Base-by-base conservation (phyloP, 441 rosid species). In the Gossypium davidsonii region DNA sequence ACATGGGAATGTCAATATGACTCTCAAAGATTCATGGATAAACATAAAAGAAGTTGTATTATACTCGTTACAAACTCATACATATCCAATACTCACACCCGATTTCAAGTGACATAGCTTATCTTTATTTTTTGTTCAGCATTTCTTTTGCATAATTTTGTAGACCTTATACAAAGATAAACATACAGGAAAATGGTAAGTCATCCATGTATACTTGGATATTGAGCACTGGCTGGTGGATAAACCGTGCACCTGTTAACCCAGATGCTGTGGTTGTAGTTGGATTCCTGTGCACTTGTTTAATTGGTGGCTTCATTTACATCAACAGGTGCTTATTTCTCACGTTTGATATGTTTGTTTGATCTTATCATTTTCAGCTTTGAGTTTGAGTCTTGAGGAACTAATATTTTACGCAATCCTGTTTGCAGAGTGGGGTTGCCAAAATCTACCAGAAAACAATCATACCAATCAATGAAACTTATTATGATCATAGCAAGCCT, bases 191-290 rank as follows among this genome's bases (percentile, higher is more conserved):
- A 79, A 83, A 89, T 58, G 93, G 93, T 2, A 85, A 81, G 26
- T 85, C 90, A 14, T 62, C 84, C 12, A 79, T 81, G 83, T 89
- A 85, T 76, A 77, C 83, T 39, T 89, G 93, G 91, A 83, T 89
- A 73, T 76, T 89, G 76, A 84, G 89, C 84, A 89, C 91, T 8
- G 91, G 93, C 15, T 89, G 93, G 93, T 89, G 91, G 93, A 79
- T 83, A 74, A 70, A 72, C 64, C 81, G 81, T n/a, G 90, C 93
- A 44, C 85, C 87, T 17, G 73, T 85, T 76, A 89, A 87, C 79
- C 86, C 85, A 37, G 91, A 89, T 74, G 85, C 90, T 67, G 91
- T 85, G 42, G 2, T 83, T n/a, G 85, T 89, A 11, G 79, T 82
- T n/a, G 86, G 88, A 53, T 76, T 83, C 70, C 77, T 87, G 59